These are phyloP conservation scores for Eucalyptus grandis DNA, from an alignment of 345 rosid species.

Conservation along the genomic window DNA sequence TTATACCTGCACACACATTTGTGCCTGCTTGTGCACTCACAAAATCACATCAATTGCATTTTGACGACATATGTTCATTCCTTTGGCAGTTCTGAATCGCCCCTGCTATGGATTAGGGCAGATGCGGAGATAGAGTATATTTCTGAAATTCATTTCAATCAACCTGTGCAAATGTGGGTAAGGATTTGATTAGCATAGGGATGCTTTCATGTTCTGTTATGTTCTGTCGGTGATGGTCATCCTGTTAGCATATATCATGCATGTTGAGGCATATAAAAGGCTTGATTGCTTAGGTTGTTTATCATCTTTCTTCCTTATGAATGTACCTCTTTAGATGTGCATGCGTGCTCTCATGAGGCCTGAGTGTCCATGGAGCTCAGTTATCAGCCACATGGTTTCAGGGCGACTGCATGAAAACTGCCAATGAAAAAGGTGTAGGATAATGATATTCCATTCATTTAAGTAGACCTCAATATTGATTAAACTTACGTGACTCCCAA, in stretches of 20 bases:
- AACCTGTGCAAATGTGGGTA: conserved; percentile 99
- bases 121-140: conserved; percentile 99
- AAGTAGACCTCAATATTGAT: background rate
- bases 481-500: background rate
- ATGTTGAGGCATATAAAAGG: background rate
- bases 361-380: background rate
- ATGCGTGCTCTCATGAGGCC: background rate
- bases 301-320: background rate
- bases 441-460: background rate
- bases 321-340: background rate
- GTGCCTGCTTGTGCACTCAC: background rate
- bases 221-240: background rate
- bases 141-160: conserved; percentile 91
- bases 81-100: conserved; percentile 78
- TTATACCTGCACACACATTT: background rate
- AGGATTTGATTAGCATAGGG: conserved; percentile 3
- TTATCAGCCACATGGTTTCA: background rate
- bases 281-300: background rate
- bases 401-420: background rate
- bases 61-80: background rate
- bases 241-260: background rate
- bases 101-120: conserved; percentile 89
- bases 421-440: background rate
- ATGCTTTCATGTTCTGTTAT: background rate
- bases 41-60: background rate